phyloP scores from a whole-genome alignment of 169 alveolate genomes.

The Plasmodium falciparum region DNA sequence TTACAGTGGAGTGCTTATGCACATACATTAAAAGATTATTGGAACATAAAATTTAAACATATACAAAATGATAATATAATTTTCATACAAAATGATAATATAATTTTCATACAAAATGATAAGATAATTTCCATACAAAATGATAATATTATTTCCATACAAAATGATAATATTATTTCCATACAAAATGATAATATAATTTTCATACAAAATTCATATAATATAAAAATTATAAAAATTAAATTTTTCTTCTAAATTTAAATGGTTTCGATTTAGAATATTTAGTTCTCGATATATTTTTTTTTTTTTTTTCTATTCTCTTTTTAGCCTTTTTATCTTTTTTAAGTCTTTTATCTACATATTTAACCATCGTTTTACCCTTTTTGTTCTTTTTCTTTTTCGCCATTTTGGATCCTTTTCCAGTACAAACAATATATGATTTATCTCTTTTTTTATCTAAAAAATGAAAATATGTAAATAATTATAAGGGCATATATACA shows the following conservation, averaged over 20 bases:
- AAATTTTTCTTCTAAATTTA: slow-evolving; percentile 37
- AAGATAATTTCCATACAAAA: no score
- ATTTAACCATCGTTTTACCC: slow-evolving; percentile 88
- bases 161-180: no score
- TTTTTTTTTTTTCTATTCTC: slow-evolving; percentile 82
- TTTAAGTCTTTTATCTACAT: slow-evolving; percentile 97
- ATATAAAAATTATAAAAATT: background rate
- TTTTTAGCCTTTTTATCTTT: slow-evolving; percentile 93
- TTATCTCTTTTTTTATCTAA: slow-evolving; percentile 78
- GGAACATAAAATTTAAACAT: no score
- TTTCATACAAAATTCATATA: no score
- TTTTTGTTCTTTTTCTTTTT: slow-evolving; percentile 88
- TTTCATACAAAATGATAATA: no score
- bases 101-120: no score
- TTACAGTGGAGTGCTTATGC: no score
- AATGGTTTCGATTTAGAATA: slow-evolving; percentile 69
- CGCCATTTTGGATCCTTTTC: slow-evolving; percentile 86
- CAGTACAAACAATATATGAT: slow-evolving; percentile 90
- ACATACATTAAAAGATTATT: no score
- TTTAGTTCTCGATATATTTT: slow-evolving; percentile 64
- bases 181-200: no score
- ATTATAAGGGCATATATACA: background rate
- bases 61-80: no score
- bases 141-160: no score
- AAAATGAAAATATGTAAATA: background rate